Evolutionary conservation across 352 stramenopile species (phyloP).

Genomic region (Phytophthora capsici): DNA sequence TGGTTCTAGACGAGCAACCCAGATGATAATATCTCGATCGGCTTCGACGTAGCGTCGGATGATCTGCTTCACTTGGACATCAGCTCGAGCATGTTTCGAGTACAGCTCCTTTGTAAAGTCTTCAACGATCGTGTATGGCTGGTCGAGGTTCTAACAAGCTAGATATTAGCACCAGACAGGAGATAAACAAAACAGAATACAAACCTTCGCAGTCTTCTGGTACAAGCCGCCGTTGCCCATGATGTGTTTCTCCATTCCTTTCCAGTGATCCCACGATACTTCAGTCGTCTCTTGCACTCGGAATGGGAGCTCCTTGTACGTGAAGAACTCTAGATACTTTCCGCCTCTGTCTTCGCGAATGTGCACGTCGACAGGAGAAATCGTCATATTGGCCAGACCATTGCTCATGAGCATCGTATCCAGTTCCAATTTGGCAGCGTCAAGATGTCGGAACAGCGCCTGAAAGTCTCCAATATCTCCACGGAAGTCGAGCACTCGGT

Average conservation of each 20-base stretch:
- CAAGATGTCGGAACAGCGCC: slow-evolving; percentile 24
- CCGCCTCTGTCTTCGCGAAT: slow-evolving; percentile 17
- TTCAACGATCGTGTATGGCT: slow-evolving; percentile 61
- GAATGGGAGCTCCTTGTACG: slow-evolving; percentile 33
- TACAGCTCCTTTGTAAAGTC: slow-evolving; percentile 60
- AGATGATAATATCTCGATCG: slow-evolving; percentile 67
- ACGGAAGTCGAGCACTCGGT: slow-evolving; percentile 17
- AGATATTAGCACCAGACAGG: not conserved
- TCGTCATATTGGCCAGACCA: slow-evolving; percentile 19
- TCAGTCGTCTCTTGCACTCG: slow-evolving; percentile 9
- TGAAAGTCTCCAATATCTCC: slow-evolving; percentile 22
- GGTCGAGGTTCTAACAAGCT: slow-evolving; percentile 19
- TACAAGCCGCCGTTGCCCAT: slow-evolving; percentile 30
- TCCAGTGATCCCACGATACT: slow-evolving; percentile 35
- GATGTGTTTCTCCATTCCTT: slow-evolving; percentile 33
- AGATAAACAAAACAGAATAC: not conserved
- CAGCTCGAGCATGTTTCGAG: slow-evolving; percentile 49
- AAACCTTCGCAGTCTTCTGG: slow-evolving; percentile 30
- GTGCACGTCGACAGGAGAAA: slow-evolving; percentile 25
- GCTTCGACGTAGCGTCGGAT: slow-evolving; percentile 56
- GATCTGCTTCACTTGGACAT: slow-evolving; percentile 63
- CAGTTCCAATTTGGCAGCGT: slow-evolving; percentile 18
- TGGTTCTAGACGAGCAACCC: slow-evolving; percentile 52
- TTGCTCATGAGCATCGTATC: slow-evolving; percentile 31
- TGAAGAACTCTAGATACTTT: slow-evolving; percentile 32